Percentiles rank a stretch among this genome's conserved stretches.
Evolutionary conservation across 495 filamentous ascomycete species (phyloP).

Genomic region (Penicillium riverlandense): DNA sequence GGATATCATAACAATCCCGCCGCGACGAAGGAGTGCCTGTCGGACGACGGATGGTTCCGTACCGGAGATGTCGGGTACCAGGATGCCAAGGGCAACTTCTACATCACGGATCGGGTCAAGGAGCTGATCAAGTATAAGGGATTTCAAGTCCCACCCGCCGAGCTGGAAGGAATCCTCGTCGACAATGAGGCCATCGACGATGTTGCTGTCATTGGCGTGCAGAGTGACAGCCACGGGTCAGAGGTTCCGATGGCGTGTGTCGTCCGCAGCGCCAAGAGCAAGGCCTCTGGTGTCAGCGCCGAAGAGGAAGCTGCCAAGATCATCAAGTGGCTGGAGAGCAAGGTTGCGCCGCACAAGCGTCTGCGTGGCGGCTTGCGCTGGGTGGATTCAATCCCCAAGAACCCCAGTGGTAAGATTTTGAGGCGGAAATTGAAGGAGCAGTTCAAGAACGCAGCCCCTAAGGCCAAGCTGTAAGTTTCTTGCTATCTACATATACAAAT

Average conservation of each 20-base stretch:
- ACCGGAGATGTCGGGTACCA: conserved; percentile 61
- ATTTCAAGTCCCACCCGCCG: conserved; percentile 83
- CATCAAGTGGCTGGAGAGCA: conserved; percentile 50
- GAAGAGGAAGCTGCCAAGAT: conserved; percentile 56
- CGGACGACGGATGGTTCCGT: conserved; percentile 53
- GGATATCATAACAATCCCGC: conserved; percentile 68
- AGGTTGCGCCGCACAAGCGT: conserved; percentile 66
- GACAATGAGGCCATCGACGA: conserved; percentile 70
- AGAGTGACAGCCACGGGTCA: conserved; percentile 58
- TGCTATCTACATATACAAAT: neutral
- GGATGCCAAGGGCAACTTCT: conserved; percentile 54
- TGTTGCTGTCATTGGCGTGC: conserved; percentile 78
- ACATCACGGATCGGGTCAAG: conserved; percentile 80
- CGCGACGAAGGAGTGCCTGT: conserved; percentile 60
- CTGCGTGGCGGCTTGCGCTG: conserved; percentile 79
- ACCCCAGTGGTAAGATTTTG: conserved; percentile 79
- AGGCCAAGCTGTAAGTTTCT: conserved; percentile 34
- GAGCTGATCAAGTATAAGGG: conserved; percentile 88
- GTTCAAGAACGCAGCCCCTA: conserved; percentile 19
- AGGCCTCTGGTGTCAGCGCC: conserved; percentile 42
- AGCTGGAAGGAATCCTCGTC: conserved; percentile 73
- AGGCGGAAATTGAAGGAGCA: conserved; percentile 45
- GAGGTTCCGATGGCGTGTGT: conserved; percentile 84
- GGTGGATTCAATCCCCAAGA: conserved; percentile 79
- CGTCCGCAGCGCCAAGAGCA: conserved; percentile 47